A percentile compares a stretch with the other conserved stretches of the same genome.
phyloP scores from a whole-genome alignment of 768 basidiomycete species.

The Amanita pallidorosea region DNA sequence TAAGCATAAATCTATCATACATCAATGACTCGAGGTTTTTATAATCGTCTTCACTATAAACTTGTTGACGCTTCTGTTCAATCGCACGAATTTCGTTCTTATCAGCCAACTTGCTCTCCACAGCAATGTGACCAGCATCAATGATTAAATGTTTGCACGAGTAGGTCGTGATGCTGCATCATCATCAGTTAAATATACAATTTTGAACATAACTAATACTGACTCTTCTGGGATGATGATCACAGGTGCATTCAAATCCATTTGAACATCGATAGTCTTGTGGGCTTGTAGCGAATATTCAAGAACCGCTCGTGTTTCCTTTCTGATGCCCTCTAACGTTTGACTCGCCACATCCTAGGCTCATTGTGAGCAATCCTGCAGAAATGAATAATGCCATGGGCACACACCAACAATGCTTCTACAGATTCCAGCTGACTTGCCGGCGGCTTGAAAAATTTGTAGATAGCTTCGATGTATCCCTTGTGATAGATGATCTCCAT shows the following conservation, averaged over 20 bases:
- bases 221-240: slow-evolving; percentile 96
- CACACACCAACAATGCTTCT: slow-evolving; percentile 74
- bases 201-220: slow-evolving; percentile 9
- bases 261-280: slow-evolving; percentile 92
- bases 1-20: slow-evolving; percentile 86
- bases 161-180: slow-evolving; percentile 56
- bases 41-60: slow-evolving; percentile 85
- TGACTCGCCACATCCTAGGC: slow-evolving; percentile 79
- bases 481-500: slow-evolving; percentile 96
- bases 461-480: slow-evolving; percentile 88
- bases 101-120: slow-evolving; percentile 82
- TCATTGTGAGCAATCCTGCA: slow-evolving; percentile 5
- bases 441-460: slow-evolving; percentile 88
- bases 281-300: slow-evolving; percentile 90
- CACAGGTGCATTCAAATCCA: slow-evolving; percentile 94
- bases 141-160: slow-evolving; percentile 81
- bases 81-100: slow-evolving; percentile 72
- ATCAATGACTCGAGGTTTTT: slow-evolving; percentile 79
- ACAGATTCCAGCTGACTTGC: slow-evolving; percentile 93
- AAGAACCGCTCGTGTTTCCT: slow-evolving; percentile 88
- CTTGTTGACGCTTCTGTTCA: slow-evolving; percentile 71
- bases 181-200: slow-evolving; percentile 3
- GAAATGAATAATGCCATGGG: neutral
- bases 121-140: slow-evolving; percentile 94
- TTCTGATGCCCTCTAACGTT: slow-evolving; percentile 86